phyloP scores from a whole-genome alignment of 306 rosid species.

The Prunus davidiana region DNA sequence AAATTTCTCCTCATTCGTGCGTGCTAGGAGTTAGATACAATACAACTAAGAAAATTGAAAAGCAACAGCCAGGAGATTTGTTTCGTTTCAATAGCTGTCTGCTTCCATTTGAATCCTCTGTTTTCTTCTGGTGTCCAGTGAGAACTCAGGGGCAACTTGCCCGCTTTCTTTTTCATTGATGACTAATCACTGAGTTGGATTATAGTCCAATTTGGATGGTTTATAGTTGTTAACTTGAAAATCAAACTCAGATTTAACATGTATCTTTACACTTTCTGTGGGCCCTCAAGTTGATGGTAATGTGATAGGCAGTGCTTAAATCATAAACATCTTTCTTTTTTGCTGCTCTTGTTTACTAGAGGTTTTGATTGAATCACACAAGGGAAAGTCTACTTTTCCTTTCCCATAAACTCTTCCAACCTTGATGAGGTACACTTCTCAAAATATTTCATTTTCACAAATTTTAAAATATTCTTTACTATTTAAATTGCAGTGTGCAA shows the following conservation, averaged over 20 bases:
- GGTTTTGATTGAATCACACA: neutral
- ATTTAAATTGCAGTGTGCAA: neutral
- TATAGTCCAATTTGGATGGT: neutral
- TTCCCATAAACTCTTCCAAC: neutral
- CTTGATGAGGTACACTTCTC: neutral
- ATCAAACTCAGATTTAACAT: neutral
- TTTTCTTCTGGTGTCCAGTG: neutral
- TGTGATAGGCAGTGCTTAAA: neutral
- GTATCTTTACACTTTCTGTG: neutral
- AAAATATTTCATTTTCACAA: neutral
- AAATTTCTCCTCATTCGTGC: too few relatives aligned
- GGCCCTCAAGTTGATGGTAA: neutral
- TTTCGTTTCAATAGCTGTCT: neutral
- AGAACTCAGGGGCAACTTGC: neutral
- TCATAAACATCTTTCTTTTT: neutral
- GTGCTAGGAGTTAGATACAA: too few relatives aligned
- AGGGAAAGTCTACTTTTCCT: neutral
- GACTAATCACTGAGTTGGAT: conserved; percentile 17
- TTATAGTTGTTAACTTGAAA: neutral
- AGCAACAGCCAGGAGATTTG: too few relatives aligned
- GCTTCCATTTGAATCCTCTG: neutral
- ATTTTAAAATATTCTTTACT: neutral
- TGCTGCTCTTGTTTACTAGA: neutral
- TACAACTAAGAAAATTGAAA: neutral
- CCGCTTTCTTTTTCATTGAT: neutral